phyloP scores from a whole-genome alignment of 73 alveolate species.

The Paramecium octaurelia region DNA sequence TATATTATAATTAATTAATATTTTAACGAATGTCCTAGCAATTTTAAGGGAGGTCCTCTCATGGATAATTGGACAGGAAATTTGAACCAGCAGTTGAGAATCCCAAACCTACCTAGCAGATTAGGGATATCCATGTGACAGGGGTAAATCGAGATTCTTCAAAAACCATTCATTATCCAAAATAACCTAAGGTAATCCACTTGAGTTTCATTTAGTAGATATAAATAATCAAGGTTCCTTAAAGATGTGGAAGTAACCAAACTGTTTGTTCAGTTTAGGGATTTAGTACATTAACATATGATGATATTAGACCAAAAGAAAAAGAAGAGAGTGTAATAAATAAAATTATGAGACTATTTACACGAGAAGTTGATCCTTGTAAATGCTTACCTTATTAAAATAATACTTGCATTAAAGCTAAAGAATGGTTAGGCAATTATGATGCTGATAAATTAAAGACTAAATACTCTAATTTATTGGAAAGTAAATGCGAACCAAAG shows the following conservation, averaged over 20 bases:
- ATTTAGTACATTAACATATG: slow-evolving; percentile 6
- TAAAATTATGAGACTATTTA: slow-evolving; percentile 10
- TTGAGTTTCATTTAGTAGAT: not conserved
- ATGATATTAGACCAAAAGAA: slow-evolving; percentile 11
- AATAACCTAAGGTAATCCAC: not conserved
- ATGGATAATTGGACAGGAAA: not conserved
- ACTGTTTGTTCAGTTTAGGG: not conserved
- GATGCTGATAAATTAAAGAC: not conserved
- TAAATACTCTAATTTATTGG: not conserved
- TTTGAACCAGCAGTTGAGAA: not conserved
- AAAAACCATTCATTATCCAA: slow-evolving; percentile 33
- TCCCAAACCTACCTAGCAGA: not conserved
- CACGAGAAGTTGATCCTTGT: not conserved
- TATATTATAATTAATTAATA: not conserved
- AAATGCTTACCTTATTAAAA: not conserved
- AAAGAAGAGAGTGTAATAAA: slow-evolving; percentile 6
- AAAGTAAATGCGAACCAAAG: not conserved
- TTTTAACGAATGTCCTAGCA: not conserved
- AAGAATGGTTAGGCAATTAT: slow-evolving; percentile 16
- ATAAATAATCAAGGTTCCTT: not conserved
- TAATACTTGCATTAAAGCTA: slow-evolving; percentile 14
- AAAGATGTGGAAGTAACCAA: slow-evolving; percentile 16
- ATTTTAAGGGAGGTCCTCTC: slow-evolving; percentile 30
- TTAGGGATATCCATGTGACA: not conserved
- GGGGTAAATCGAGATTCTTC: not conserved